Percentiles rank a stretch among this genome's conserved stretches.
Evolutionary conservation across 2,329 filamentous ascomycete species (phyloP).

Genomic region (Pseudomassariella vexata): DNA sequence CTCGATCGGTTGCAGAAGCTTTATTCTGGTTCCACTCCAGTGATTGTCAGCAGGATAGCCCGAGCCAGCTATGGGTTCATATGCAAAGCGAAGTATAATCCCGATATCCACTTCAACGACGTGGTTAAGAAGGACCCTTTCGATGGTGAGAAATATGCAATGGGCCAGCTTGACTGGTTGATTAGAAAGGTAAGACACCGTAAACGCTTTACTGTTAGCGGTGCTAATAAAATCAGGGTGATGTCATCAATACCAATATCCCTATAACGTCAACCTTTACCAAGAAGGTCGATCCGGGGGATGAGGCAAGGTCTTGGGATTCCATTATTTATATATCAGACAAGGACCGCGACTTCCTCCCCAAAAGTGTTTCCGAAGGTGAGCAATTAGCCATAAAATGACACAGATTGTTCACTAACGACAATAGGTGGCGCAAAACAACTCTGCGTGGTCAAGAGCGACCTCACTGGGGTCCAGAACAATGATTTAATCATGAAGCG

Average conservation of each 20-base stretch:
- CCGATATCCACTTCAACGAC: conserved; percentile 28
- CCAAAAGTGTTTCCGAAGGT: conserved; percentile 31
- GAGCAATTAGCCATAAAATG: conserved; percentile 6
- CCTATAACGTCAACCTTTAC: conserved; percentile 28
- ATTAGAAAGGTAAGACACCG: conserved; percentile 27
- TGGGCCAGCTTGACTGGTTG: conserved; percentile 36
- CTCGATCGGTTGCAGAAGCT: conserved; percentile 44
- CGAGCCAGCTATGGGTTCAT: conserved; percentile 37
- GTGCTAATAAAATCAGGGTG: conserved; percentile 24
- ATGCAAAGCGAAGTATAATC: conserved; percentile 29
- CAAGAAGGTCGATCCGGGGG: conserved; percentile 26
- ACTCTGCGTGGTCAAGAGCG: conserved; percentile 33
- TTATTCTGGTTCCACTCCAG: conserved; percentile 29
- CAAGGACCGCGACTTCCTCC: conserved; percentile 28
- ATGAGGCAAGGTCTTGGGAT: conserved; percentile 29
- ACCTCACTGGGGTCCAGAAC: conserved; percentile 32
- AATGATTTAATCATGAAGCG: conserved; percentile 30
- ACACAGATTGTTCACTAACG: neutral
- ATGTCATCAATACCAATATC: conserved; percentile 28
- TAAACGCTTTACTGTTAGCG: neutral
- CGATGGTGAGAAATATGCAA: conserved; percentile 30
- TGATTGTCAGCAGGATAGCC: conserved; percentile 35
- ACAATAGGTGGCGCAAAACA: conserved; percentile 21
- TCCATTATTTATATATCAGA: conserved; percentile 33
- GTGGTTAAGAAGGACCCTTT: conserved; percentile 27